These are phyloP conservation scores for Penicillium argentinense DNA, from an alignment of 495 filamentous ascomycete genomes.

Conservation along the genomic window DNA sequence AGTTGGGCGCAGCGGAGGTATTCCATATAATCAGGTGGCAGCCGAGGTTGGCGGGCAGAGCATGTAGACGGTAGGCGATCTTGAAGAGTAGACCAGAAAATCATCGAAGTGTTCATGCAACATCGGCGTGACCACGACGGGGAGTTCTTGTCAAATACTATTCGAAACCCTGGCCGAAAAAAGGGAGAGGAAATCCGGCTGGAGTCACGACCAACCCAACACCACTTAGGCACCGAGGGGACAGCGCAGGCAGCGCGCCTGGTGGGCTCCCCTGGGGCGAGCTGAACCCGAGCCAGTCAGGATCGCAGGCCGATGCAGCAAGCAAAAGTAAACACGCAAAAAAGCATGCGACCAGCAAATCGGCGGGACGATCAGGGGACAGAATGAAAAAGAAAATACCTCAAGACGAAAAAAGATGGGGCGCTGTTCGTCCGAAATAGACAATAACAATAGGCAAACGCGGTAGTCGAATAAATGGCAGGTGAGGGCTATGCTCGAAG, in stretches of 20 bases:
- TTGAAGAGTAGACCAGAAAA: conserved; percentile 1
- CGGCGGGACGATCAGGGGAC: conserved; percentile 10
- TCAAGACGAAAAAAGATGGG: conserved; percentile 6
- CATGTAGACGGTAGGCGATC: conserved; percentile 6
- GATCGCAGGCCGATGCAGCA: conserved; percentile 47
- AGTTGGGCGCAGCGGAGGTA: not conserved
- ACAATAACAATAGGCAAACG: conserved; percentile 25
- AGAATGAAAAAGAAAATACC: conserved; percentile 2
- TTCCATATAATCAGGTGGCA: no score
- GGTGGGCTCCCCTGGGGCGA: conserved; percentile 3
- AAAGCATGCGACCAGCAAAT: conserved; percentile 14
- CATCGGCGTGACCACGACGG: no score
- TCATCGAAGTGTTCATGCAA: conserved; percentile 24
- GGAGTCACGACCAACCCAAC: conserved; percentile 11
- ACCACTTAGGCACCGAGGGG: conserved; percentile 18
- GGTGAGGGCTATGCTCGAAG: conserved; percentile 15
- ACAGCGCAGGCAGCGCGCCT: not conserved
- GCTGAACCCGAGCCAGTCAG: conserved; percentile 69
- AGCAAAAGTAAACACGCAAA: conserved; percentile 19
- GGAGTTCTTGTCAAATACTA: no score
- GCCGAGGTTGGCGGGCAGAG: not conserved
- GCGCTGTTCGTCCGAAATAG: conserved; percentile 1
- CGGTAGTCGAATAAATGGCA: conserved; percentile 23
- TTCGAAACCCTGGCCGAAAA: no score
- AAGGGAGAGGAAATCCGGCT: conserved; percentile 10